Percentiles rank a stretch among this genome's conserved stretches.
These are phyloP conservation scores for Teratosphaeria viscida DNA, from an alignment of 2,329 filamentous ascomycete species.

Conservation along the genomic window DNA sequence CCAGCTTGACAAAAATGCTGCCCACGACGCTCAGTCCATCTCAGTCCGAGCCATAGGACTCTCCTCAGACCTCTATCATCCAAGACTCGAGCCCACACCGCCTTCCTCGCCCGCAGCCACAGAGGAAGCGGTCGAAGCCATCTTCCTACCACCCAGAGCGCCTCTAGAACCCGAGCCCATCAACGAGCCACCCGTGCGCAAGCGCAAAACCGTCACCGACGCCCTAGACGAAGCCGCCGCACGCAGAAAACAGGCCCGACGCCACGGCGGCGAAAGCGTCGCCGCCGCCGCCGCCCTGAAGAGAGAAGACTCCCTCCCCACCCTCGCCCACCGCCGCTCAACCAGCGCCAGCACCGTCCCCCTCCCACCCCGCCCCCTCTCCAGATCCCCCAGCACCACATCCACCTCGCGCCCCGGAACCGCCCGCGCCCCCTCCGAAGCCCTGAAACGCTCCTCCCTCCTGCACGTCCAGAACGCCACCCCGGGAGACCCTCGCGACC, in stretches of 20 bases:
- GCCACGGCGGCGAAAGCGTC: conserved; percentile 33
- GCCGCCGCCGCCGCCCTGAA: conserved; percentile 30
- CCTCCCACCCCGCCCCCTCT: conserved; percentile 16
- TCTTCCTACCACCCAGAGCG: conserved; percentile 12
- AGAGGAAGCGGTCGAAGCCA: conserved; percentile 8
- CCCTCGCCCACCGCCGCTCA: conserved; percentile 23
- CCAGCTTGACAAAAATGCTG: background rate
- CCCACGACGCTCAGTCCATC: conserved; percentile 6
- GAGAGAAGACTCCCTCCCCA: conserved; percentile 18
- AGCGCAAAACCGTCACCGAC: conserved; percentile 32
- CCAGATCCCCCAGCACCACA: conserved; percentile 21
- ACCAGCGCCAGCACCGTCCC: conserved; percentile 12
- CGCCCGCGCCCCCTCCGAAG: conserved; percentile 10
- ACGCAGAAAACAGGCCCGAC: conserved; percentile 31
- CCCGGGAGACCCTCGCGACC: background rate
- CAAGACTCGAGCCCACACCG: conserved; percentile 10
- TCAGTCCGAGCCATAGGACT: conserved; percentile 33
- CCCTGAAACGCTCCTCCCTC: conserved; percentile 16
- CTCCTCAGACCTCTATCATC: conserved; percentile 31
- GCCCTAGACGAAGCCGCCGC: conserved; percentile 40
- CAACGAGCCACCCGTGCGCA: conserved; percentile 23
- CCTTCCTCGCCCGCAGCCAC: conserved; percentile 15
- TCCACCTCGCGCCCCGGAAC: conserved; percentile 11
- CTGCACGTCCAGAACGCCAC: conserved; percentile 15
- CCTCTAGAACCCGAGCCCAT: conserved; percentile 8